Percentiles rank a stretch among this genome's conserved stretches.
These are phyloP conservation scores for Vitis amurensis DNA, from an alignment of 164 flowering plant species.

Conservation along the genomic window DNA sequence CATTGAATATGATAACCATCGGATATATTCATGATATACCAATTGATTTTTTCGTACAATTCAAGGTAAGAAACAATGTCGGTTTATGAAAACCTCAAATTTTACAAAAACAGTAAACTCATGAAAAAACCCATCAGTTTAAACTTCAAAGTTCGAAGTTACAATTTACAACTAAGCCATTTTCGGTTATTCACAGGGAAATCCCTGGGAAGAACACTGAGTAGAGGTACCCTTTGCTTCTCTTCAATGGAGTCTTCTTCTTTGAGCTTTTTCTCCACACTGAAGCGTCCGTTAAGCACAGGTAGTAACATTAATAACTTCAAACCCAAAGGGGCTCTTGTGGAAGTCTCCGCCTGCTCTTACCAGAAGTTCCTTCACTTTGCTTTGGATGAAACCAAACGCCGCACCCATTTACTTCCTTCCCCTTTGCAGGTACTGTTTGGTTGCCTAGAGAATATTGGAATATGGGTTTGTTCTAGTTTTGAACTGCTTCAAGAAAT, in stretches of 20 bases:
- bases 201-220: too few relatives aligned
- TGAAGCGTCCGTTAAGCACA: neutral
- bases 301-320: neutral
- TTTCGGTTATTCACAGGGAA: too few relatives aligned
- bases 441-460: neutral
- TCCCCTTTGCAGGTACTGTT: conserved; percentile 59
- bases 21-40: too few relatives aligned
- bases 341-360: conserved; percentile 34
- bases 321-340: neutral
- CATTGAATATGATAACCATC: too few relatives aligned
- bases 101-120: too few relatives aligned
- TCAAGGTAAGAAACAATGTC: too few relatives aligned
- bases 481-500: neutral
- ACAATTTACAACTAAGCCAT: too few relatives aligned
- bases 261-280: conserved; percentile 8
- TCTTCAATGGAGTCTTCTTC: conserved; percentile 10
- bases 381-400: conserved; percentile 58
- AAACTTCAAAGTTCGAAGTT: too few relatives aligned
- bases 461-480: neutral
- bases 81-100: too few relatives aligned
- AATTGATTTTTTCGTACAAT: too few relatives aligned
- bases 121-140: too few relatives aligned
- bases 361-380: conserved; percentile 60
- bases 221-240: too few relatives aligned
- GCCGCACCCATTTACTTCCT: conserved; percentile 41